A percentile compares a stretch with the other conserved stretches of the same genome.
Conservation (phyloP, 208 protist genomes). For the Acanthamoeba comandoni region DNA sequence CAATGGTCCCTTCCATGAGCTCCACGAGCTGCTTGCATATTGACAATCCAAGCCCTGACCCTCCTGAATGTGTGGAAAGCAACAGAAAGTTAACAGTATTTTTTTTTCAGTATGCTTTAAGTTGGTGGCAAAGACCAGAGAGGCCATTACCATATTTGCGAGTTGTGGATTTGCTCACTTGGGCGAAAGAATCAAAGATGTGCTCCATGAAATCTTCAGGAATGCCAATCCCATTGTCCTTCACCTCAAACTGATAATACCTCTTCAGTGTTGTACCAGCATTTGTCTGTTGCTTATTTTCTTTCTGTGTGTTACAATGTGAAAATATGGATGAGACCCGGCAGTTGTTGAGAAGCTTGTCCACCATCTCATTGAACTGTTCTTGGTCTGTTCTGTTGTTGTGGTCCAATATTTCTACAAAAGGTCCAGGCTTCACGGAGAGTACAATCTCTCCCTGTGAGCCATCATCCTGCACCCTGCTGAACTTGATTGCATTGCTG, state of each 20-base stretch:
- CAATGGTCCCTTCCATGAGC: constrained; percentile 45
- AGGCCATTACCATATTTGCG: constrained; percentile 82
- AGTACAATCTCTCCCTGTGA: neutral
- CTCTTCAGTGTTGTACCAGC: neutral
- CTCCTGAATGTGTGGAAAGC: too few species aligned
- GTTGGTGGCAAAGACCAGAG: too few species aligned
- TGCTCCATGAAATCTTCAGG: constrained; percentile 71
- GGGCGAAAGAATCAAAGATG: constrained; percentile 83
- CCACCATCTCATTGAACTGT: neutral
- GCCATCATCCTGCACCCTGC: neutral
- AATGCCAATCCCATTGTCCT: constrained; percentile 86
- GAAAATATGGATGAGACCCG: neutral
- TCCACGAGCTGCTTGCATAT: constrained; percentile 83
- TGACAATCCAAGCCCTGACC: too few species aligned
- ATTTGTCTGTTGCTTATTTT: neutral
- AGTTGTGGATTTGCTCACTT: constrained; percentile 79
- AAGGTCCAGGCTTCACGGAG: neutral
- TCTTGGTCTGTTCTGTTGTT: neutral
- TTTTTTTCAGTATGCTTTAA: too few species aligned
- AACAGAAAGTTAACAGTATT: too few species aligned
- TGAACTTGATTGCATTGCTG: constrained; percentile 85
- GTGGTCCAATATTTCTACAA: neutral
- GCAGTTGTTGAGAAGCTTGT: neutral
- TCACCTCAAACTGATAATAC: neutral
- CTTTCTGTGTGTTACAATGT: neutral